Base-by-base conservation (phyloP, 495 filamentous ascomycete species). In the Neurospora sp. region DNA sequence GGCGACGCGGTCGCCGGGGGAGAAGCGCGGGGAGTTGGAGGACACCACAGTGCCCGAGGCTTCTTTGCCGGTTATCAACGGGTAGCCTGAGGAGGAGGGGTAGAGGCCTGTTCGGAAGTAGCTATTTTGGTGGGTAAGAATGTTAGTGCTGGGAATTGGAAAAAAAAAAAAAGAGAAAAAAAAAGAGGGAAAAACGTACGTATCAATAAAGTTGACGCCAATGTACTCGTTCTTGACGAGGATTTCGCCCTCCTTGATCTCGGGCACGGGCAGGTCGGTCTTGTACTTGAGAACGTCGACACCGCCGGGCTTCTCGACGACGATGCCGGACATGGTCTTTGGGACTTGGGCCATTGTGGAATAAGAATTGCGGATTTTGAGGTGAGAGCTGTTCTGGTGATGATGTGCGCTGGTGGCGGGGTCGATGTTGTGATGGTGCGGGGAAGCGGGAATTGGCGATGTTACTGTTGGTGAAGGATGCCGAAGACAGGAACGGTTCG, bases 51-150 rank as follows among this genome's bases (percentile, higher is more conserved):
- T 76, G 27, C 84, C 82, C 42, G 89, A 88, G 69, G 87, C 93
- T 87, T 99, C 96, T 69, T 90, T 91, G 75, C 96, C 96, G 20
- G 95, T 90, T 71, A 93, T 88, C 73, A 92, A 88, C 17, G 95
- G 96, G 77, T 90, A 90, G 14, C 53, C 53, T 1, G 53, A 31
- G 53, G 3, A 79, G 70, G 22, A 92, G 84, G 4, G 89, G 84
- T 98, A 99, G 45, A 97, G 89, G 27, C 96, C 96, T 10, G 88
- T 90, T 75, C 95, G 93, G 89, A 94, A 97, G 82, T 98, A 97
- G 59, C 91, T 92, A 6, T 37, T 37, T 37, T 31, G 27, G 27
- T 31, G 27, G 27, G 27, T 3, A 31, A 3, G 2, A 31, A 31
- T 31, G 27, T 31, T 31, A 31, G 27, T 31, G 27, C 27, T 31